A percentile compares a stretch with the other conserved stretches of the same genome.
Evolutionary conservation across 352 stramenopile genomes (phyloP).

Genomic region (Globisporangium parvum): DNA sequence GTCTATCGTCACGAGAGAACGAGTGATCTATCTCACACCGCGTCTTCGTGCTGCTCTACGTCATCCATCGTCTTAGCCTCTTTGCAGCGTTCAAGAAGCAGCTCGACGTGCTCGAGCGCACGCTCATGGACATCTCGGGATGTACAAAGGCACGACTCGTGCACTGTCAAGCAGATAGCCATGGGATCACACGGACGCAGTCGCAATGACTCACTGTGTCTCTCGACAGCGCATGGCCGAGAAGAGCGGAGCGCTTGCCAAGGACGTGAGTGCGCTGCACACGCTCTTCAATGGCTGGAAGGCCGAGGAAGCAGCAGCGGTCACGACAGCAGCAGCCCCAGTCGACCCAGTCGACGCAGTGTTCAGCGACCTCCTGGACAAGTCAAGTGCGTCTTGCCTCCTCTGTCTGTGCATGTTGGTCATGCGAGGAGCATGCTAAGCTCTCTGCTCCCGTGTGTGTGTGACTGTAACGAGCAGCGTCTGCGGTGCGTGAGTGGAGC

Average conservation of each 20-base stretch:
- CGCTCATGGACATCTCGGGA: conserved; percentile 35
- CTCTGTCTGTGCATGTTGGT: background rate
- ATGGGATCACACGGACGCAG: background rate
- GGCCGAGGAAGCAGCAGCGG: conserved; percentile 23
- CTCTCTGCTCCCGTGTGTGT: background rate
- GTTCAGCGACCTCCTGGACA: conserved; percentile 33
- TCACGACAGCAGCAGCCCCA: conserved; percentile 10
- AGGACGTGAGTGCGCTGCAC: conserved; percentile 43
- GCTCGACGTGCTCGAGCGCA: conserved; percentile 50
- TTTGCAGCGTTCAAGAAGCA: conserved; percentile 48
- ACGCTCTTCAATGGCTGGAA: conserved; percentile 57
- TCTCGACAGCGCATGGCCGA: conserved; percentile 43
- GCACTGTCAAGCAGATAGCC: too few relatives aligned
- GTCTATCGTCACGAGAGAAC: background rate
- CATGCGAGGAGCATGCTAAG: background rate
- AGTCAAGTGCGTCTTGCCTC: conserved; percentile 32
- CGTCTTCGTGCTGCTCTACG: background rate
- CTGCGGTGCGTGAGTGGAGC: conserved; percentile 36
- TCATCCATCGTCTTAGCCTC: conserved; percentile 15
- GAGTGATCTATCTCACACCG: background rate
- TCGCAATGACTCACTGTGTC: background rate
- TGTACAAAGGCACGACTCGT: conserved; percentile 35
- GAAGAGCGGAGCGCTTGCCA: conserved; percentile 42
- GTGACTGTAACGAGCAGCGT: conserved; percentile 15
- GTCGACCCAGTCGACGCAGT: conserved; percentile 17